Percentiles rank a stretch among this genome's conserved stretches.
These are phyloP conservation scores for Letharia columbiana DNA, from an alignment of 495 filamentous ascomycete genomes.

Conservation along the genomic window DNA sequence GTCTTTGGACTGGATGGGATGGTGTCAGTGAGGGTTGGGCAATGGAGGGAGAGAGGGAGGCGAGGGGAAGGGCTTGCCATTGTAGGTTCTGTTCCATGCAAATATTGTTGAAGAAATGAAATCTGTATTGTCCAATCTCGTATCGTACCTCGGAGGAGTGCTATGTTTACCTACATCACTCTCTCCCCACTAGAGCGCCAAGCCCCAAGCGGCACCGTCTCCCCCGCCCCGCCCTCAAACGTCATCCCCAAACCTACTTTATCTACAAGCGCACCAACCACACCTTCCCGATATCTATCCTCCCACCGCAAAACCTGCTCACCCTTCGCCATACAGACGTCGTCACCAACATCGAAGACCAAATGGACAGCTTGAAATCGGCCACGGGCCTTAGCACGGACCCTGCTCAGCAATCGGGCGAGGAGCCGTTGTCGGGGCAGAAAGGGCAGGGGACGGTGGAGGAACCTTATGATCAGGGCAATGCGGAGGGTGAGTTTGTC, in stretches of 20 bases:
- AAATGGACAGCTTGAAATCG: constrained; percentile 8
- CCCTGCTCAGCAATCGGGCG: constrained; percentile 12
- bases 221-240: neutral
- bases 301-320: neutral
- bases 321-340: neutral
- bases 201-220: too few species aligned
- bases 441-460: constrained; percentile 13
- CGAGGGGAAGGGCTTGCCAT: constrained; percentile 2
- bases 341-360: neutral
- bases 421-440: constrained; percentile 21
- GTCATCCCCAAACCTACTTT: constrained; percentile 1
- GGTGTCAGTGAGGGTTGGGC: neutral
- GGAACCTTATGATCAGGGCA: constrained; percentile 20
- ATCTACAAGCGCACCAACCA: constrained; percentile 2
- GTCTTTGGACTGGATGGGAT: constrained; percentile 66
- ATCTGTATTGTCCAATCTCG: too few species aligned
- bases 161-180: too few species aligned
- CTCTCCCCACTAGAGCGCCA: too few species aligned
- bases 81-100: neutral
- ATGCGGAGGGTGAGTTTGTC: constrained; percentile 15
- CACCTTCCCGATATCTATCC: neutral
- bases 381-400: constrained; percentile 1
- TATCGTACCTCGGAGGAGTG: too few species aligned
- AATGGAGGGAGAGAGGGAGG: neutral
- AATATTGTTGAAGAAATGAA: too few species aligned